Evolutionary conservation across 306 rosid species (phyloP).

Genomic region (Inga leiocalycina): DNA sequence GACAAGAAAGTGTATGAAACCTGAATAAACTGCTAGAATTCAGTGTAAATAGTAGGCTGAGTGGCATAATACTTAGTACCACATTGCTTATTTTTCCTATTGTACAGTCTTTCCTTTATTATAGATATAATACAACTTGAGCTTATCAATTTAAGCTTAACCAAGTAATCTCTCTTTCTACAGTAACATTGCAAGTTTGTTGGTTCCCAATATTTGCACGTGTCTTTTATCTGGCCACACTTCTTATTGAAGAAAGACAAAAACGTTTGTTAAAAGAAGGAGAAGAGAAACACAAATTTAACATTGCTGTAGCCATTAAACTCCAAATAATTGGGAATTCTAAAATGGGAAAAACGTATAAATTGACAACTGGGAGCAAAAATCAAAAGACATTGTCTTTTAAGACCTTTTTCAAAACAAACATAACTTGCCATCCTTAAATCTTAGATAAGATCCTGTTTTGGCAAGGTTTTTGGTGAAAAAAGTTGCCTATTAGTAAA

Average conservation of each 20-base stretch:
- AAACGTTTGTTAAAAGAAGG: not conserved
- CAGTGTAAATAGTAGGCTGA: not conserved
- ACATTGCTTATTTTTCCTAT: not conserved
- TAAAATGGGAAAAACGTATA: not conserved
- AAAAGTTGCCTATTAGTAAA: not conserved
- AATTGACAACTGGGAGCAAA: not conserved
- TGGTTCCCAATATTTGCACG: not conserved
- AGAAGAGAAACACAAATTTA: not conserved
- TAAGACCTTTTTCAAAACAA: not conserved
- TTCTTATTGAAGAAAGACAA: not conserved
- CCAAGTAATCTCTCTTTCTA: not conserved
- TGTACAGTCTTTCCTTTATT: not conserved
- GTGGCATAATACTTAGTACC: not conserved
- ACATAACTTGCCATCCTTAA: not conserved
- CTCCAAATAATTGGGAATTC: not conserved
- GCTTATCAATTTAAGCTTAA: not conserved
- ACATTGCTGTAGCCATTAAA: not conserved
- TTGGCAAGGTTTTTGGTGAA: not conserved
- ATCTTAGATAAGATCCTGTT: not conserved
- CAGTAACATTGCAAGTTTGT: not conserved
- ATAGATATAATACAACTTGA: not conserved
- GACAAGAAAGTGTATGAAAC: not conserved
- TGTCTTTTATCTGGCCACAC: not conserved
- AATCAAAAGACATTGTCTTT: not conserved
- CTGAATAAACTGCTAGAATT: not conserved